phyloP scores from a whole-genome alignment of 768 basidiomycete species.

The Boletales sp. region DNA sequence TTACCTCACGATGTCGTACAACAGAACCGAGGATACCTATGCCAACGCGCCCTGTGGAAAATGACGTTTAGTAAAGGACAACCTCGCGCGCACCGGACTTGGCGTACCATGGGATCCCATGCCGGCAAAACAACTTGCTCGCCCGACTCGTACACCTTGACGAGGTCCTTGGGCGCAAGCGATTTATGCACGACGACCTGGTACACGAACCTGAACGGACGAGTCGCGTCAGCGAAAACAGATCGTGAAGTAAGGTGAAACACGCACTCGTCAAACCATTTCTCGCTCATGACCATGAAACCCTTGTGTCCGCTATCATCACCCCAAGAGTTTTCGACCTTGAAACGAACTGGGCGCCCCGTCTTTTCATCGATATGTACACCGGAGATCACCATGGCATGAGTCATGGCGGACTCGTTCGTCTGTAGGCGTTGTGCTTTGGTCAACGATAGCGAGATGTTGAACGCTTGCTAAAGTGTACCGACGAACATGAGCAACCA shows the following conservation, averaged over 20 bases:
- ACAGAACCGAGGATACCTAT: conserved; percentile 1
- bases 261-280: conserved; percentile 88
- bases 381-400: conserved; percentile 83
- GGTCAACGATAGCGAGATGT: conserved; percentile 72
- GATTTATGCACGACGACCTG: conserved; percentile 87
- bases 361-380: conserved; percentile 74
- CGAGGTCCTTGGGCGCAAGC: conserved; percentile 76
- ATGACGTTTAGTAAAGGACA: background rate
- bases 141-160: conserved; percentile 71
- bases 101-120: conserved; percentile 61
- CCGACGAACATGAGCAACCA: conserved; percentile 7
- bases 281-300: conserved; percentile 88
- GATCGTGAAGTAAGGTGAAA: background rate
- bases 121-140: conserved; percentile 69
- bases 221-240: conserved; percentile 2
- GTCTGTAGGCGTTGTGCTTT: conserved; percentile 84
- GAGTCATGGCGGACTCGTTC: conserved; percentile 89
- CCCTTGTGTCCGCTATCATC: conserved; percentile 74
- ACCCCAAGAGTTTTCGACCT: conserved; percentile 97
- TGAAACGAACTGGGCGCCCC: conserved; percentile 84
- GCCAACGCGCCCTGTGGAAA: conserved; percentile 21
- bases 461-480: conserved; percentile 64
- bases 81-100: background rate
- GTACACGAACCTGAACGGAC: conserved; percentile 67
- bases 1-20: no score